Evolutionary conservation across 139 green algal genomes (phyloP).

Genomic region (Chlamydomonas incerta): DNA sequence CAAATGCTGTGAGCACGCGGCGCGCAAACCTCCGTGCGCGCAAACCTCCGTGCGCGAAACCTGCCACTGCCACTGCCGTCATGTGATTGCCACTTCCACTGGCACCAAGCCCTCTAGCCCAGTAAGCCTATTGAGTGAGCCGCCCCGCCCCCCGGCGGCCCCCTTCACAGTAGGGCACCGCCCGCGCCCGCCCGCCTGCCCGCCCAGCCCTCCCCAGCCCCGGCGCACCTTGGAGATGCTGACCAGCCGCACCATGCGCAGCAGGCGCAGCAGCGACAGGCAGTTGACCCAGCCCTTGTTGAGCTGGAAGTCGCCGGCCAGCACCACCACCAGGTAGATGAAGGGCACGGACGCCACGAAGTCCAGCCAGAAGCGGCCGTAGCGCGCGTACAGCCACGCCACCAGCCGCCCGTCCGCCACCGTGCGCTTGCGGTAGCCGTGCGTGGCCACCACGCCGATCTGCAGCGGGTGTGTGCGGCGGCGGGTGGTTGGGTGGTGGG

Average conservation of each 20-base stretch:
- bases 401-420: slow-evolving; percentile 29
- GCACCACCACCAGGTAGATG: slow-evolving; percentile 42
- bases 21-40: no score
- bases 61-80: no score
- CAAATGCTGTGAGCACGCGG: no score
- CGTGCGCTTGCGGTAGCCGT: slow-evolving; percentile 43
- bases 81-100: no score
- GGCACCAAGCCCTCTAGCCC: no score
- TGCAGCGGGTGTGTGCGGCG: no score
- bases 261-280: slow-evolving; percentile 46
- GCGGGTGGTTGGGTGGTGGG: neutral
- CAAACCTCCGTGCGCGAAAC: no score
- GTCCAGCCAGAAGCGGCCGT: slow-evolving; percentile 36
- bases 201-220: neutral
- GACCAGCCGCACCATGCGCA: slow-evolving; percentile 49
- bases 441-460: slow-evolving; percentile 27
- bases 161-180: neutral
- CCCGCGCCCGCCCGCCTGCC: neutral
- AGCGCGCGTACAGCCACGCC: slow-evolving; percentile 28
- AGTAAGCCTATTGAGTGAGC: no score
- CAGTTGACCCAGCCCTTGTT: slow-evolving; percentile 48
- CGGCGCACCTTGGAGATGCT: slow-evolving; percentile 32
- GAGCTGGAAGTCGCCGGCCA: slow-evolving; percentile 7
- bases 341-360: slow-evolving; percentile 41
- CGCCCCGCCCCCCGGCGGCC: no score